Evolutionary conservation across 257 asterid species (phyloP), one percentile per base, ranked within the genome.

Genomic region (Vinca minor): DNA sequence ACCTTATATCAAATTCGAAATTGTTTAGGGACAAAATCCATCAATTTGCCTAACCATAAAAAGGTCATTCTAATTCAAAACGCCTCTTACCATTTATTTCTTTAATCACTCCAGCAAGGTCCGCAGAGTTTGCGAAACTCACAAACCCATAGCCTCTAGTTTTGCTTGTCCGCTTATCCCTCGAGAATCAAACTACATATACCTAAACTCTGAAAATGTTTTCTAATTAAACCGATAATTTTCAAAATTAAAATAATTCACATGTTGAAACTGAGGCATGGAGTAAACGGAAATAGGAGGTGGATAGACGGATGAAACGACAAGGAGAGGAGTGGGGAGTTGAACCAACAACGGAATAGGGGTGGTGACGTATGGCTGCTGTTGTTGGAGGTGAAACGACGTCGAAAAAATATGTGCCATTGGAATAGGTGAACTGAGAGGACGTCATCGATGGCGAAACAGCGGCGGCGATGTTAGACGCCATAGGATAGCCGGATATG

Each of bases 131-230:
- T 53, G 96, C 70, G 56, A 92, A 92, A 80, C 98, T 92, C 67
- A 92, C 85, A 74, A 92, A 92, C 53, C 98, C 98, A 57, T 83
- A 92, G 68, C 98, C 98, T 74, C 79, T 85, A 31, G 98, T 92
- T 74, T 92, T 92, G 60, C 98, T 96, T 44, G 98, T 92, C 52
- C 96, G 84, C 82, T 92, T 89, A 70, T 92, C 96, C 68, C 98
- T 77, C 66, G 70, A 49, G 64, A 78, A n/a, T 36, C 48, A 76
- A 13, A 54, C 23, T 1, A 53, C n/a, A n/a, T 26, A 53, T 5
- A 53, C 32, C 31, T 20, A 55, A 55, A 7, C 1, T 17, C 41
- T 0, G 11, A 2, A 55, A 55, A 17, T 11, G n/a, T 54, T 31
- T 4, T 26, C 44, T 14, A 54, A 69, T 4, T 10, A 34, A 44